These are phyloP conservation scores for Tirmania nivea DNA, from an alignment of 495 filamentous ascomycete species.

Conservation along the genomic window DNA sequence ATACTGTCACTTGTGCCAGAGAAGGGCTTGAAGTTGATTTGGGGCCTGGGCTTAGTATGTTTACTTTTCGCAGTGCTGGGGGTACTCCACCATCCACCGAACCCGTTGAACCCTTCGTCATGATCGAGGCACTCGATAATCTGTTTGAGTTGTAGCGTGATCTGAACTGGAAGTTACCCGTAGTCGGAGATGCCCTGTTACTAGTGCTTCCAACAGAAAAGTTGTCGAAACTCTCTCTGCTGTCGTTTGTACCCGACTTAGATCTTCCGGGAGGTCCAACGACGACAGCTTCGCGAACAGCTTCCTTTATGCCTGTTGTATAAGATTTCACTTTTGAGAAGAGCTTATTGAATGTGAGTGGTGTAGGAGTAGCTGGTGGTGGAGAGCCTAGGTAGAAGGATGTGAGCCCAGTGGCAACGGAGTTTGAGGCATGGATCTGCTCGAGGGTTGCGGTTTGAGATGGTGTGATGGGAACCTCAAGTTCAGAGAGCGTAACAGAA, in stretches of 20 bases:
- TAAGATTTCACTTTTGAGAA: conserved; percentile 20
- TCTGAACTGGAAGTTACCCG: conserved; percentile 7
- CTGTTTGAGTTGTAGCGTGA: conserved; percentile 1
- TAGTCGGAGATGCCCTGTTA: conserved; percentile 6
- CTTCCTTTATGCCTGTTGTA: conserved; percentile 14
- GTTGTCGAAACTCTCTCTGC: conserved; percentile 14
- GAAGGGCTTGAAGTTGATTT: conserved; percentile 10
- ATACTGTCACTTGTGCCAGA: conserved; percentile 15
- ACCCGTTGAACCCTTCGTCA: conserved; percentile 9
- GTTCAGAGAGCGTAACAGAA: too few species aligned
- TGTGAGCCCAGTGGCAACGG: conserved; percentile 15
- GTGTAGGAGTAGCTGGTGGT: conserved; percentile 10
- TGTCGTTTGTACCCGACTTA: conserved; percentile 6
- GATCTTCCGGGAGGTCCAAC: neutral
- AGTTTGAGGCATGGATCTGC: conserved; percentile 19
- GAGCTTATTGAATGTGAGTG: conserved; percentile 12
- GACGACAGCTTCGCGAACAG: conserved; percentile 9
- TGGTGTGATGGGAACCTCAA: too few species aligned
- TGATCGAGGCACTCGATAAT: conserved; percentile 11
- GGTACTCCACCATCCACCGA: conserved; percentile 14
- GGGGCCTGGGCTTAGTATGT: conserved; percentile 9
- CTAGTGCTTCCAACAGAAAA: conserved; percentile 14
- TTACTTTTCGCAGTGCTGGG: conserved; percentile 13
- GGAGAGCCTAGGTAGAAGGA: conserved; percentile 19
- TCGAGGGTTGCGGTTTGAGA: conserved; percentile 4